Percentiles rank a stretch among this genome's conserved stretches.
Evolutionary conservation across 345 rosid species (phyloP).

Genomic region (Abelmoschus esculentus): DNA sequence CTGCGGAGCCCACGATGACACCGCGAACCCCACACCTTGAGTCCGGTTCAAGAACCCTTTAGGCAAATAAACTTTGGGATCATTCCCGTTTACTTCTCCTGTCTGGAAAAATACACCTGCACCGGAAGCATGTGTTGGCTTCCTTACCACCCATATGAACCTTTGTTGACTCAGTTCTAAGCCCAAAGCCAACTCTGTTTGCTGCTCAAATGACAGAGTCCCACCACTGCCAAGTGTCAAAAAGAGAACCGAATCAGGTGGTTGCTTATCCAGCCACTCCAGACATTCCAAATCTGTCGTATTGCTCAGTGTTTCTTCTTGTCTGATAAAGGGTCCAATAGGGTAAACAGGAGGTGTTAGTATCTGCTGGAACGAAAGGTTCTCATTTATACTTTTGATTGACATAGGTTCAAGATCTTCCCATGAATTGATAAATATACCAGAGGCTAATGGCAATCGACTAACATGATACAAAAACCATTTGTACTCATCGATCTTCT

Average conservation of each 20-base stretch:
- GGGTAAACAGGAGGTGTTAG: background rate
- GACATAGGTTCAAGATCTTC: slow-evolving; percentile 30
- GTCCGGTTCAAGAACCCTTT: slow-evolving; percentile 32
- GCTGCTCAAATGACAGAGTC: slow-evolving; percentile 16
- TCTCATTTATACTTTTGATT: slow-evolving; percentile 18
- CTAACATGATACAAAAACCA: background rate
- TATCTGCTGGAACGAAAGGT: background rate
- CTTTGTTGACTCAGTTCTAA: slow-evolving; percentile 28
- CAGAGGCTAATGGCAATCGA: slow-evolving; percentile 23
- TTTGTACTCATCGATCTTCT: slow-evolving; percentile 7
- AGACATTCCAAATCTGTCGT: background rate
- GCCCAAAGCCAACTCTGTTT: slow-evolving; percentile 24
- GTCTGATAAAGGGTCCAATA: slow-evolving; percentile 15
- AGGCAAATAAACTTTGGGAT: slow-evolving; percentile 24
- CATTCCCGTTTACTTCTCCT: slow-evolving; percentile 8
- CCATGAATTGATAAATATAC: slow-evolving; percentile 44
- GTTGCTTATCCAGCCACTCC: slow-evolving; percentile 23
- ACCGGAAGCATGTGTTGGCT: slow-evolving; percentile 1
- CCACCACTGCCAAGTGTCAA: slow-evolving; percentile 30
- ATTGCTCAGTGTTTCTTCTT: background rate
- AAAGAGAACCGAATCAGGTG: slow-evolving; percentile 10
- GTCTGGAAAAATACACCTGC: slow-evolving; percentile 10
- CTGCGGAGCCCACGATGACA: slow-evolving; percentile 36
- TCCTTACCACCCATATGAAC: slow-evolving; percentile 25
- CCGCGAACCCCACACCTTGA: slow-evolving; percentile 19